Base-by-base conservation (phyloP, 768 basidiomycete genomes). In the Lactarius sanguifluus region DNA sequence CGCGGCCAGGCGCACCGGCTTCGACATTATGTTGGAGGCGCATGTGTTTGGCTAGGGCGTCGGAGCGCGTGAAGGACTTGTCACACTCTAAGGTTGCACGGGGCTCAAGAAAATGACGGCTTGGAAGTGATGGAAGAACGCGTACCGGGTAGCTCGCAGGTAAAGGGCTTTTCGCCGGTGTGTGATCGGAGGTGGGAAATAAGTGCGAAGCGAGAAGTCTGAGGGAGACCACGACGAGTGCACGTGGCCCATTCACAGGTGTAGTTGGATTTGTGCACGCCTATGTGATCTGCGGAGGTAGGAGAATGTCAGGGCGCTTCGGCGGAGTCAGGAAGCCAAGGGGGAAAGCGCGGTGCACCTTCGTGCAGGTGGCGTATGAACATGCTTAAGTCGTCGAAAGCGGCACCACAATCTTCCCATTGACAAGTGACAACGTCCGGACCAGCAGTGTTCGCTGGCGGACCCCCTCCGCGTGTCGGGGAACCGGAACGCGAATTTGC, bases 151-250 rank as follows among this genome's bases (percentile, higher is more conserved):
- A 85, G 80, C 13, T 86, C 77, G 74, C 95, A 98, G 28, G 84
- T 87, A 73, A 94, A 97, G 0, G 94, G 95, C 72, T 94, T 94
- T 77, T 98, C 95, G 61, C 95, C 95, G 0, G 95, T 96, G 75
- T 98, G 95, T 13, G 90, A 92, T 38, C 95, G 86, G 57, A 94
- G 85, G 75, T 98, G 95, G 5, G 92, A 92, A 64, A 95, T 87
- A 57, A 98, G 84, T 6, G 94, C 92, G 70, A 95, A 96, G 30
- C 93, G 85, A 5, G 91, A 93, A 0, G 91, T 92, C 75, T 97
- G 95, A 1, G 89, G 83, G 59, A 94, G 81, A 4, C 94, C 92
- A 61, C 89, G 82, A 20, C 95, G 84, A 23, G 80, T 79, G 77
- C 95, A 98, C 5, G 86, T 87, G 23, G 84, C 77, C 95, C 95